Percentiles rank a stretch among this genome's conserved stretches.
Evolutionary conservation across 805 yeast genomes (phyloP).

Genomic region (Suhomyces sp.): DNA sequence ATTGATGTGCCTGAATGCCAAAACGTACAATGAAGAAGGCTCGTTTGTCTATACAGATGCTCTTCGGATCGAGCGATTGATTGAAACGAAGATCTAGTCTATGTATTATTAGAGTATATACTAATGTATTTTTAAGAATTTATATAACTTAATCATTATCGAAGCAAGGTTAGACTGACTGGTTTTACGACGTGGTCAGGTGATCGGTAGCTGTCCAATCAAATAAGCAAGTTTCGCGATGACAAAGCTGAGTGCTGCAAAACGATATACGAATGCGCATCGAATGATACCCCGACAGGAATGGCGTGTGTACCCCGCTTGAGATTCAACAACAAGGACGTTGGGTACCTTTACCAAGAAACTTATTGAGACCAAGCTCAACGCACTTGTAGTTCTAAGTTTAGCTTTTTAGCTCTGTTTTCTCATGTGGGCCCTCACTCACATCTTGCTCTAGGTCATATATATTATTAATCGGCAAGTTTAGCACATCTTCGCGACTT

Average conservation of each 20-base stretch:
- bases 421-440: neutral
- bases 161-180: neutral
- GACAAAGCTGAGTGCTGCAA: conserved; percentile 1
- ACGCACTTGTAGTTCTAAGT: neutral
- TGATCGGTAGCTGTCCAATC: neutral
- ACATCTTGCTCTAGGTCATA: neutral
- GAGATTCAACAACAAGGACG: neutral
- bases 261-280: neutral
- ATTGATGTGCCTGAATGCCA: conserved; percentile 68
- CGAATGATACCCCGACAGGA: neutral
- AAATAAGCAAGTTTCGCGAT: neutral
- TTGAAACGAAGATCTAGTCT: conserved; percentile 14
- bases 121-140: neutral
- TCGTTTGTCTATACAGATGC: conserved; percentile 65
- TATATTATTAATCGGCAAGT: neutral
- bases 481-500: neutral
- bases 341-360: neutral
- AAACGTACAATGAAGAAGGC: conserved; percentile 66
- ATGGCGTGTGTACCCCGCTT: neutral
- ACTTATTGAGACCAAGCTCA: neutral
- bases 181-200: neutral
- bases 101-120: neutral
- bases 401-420: neutral
- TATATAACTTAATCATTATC: too few species aligned
- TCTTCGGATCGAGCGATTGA: conserved; percentile 37